phyloP scores from a whole-genome alignment of 2,329 filamentous ascomycete species.

The Biscogniauxia mediterranea region DNA sequence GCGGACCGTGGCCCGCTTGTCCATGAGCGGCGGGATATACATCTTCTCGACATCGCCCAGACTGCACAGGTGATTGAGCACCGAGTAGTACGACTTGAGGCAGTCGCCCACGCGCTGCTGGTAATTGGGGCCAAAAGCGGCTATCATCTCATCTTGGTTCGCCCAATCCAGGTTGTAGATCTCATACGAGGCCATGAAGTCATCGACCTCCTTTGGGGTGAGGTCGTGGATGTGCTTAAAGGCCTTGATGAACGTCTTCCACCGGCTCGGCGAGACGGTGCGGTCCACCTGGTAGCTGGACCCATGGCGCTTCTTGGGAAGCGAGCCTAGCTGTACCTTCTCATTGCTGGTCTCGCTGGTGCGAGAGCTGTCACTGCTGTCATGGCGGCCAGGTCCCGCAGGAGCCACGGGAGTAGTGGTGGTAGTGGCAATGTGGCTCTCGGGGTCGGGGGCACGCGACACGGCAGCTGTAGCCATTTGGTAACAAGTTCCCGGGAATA shows the following conservation, averaged over 20 bases:
- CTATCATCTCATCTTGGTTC: constrained; percentile 47
- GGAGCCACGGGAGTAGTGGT: constrained; percentile 11
- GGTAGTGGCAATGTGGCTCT: neutral
- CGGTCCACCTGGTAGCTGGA: constrained; percentile 36
- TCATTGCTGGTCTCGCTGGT: constrained; percentile 35
- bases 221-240: constrained; percentile 50
- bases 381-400: constrained; percentile 22
- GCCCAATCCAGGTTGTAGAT: constrained; percentile 58
- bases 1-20: constrained; percentile 45
- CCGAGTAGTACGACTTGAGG: constrained; percentile 51
- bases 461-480: neutral
- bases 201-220: constrained; percentile 49
- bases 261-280: constrained; percentile 45
- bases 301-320: constrained; percentile 6
- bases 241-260: constrained; percentile 48
- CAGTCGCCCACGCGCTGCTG: constrained; percentile 50
- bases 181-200: constrained; percentile 56
- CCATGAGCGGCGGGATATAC: constrained; percentile 56
- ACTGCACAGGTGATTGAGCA: constrained; percentile 54
- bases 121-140: constrained; percentile 47
- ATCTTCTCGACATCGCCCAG: constrained; percentile 57
- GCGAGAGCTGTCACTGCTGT: constrained; percentile 34
- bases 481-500: neutral
- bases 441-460: neutral
- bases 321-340: constrained; percentile 26